Conservation (phyloP, 306 rosid genomes). For the Clitoria ternatea region DNA sequence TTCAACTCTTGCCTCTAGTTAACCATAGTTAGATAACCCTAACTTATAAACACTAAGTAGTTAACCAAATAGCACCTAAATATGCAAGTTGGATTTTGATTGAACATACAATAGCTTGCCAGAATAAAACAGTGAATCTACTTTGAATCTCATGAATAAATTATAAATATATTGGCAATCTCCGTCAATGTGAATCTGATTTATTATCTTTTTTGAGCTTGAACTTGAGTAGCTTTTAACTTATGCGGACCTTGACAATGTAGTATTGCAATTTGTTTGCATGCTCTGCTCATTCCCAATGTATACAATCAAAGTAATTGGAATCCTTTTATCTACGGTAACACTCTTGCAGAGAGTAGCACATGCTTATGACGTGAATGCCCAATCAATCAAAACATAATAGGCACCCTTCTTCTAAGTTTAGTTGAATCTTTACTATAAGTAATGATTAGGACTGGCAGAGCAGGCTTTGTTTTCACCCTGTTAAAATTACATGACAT, state of each 20-base stretch:
- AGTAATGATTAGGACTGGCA: neutral
- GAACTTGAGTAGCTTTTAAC: neutral
- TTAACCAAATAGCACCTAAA: neutral
- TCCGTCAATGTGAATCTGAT: neutral
- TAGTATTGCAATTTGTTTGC: neutral
- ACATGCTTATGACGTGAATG: neutral
- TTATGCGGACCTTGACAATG: neutral
- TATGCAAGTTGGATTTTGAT: constrained; percentile 7
- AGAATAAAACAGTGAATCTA: constrained; percentile 18
- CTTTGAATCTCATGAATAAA: neutral
- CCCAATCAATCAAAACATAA: neutral
- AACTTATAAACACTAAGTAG: neutral
- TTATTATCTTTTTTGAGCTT: neutral
- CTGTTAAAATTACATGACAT: neutral
- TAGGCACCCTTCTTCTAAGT: neutral
- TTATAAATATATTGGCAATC: neutral
- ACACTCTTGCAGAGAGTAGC: neutral
- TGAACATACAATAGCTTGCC: neutral
- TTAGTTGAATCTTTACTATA: neutral
- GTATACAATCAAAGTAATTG: neutral
- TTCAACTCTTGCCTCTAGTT: too few species aligned
- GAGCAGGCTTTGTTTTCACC: neutral
- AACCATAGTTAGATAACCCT: too few species aligned
- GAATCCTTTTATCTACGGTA: neutral
- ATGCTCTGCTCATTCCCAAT: neutral